Conservation (phyloP, 257 asterid species). For the Primulina huaijiensis region DNA sequence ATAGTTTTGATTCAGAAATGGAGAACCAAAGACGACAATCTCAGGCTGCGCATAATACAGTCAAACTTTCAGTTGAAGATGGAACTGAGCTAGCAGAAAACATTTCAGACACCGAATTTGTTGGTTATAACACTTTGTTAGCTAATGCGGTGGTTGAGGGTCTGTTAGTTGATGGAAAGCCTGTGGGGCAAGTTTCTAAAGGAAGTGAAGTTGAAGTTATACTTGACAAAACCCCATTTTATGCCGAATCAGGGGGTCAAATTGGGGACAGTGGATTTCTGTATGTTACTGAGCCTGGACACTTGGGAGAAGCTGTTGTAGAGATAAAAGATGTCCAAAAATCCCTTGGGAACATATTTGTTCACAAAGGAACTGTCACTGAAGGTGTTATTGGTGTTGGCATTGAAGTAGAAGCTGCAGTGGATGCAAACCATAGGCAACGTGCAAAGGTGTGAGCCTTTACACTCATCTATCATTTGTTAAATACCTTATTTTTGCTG, state of each 20-base stretch:
- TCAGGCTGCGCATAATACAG: conserved; percentile 90
- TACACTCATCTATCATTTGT: conserved; percentile 2
- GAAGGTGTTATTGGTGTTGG: conserved; percentile 75
- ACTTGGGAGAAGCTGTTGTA: conserved; percentile 48
- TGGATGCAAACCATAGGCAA: conserved; percentile 77
- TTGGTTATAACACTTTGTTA: conserved; percentile 68
- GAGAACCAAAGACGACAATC: conserved; percentile 89
- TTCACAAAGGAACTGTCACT: conserved; percentile 72
- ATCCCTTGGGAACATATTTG: conserved; percentile 65
- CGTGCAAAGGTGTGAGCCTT: conserved; percentile 64
- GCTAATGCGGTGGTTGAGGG: conserved; percentile 75
- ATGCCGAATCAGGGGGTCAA: conserved; percentile 98
- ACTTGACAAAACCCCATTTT: conserved; percentile 82
- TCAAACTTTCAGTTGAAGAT: conserved; percentile 72
- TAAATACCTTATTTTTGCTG: neutral
- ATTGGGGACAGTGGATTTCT: conserved; percentile 82
- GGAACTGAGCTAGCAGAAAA: conserved; percentile 61
- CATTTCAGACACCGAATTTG: conserved; percentile 75
- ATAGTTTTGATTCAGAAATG: conserved; percentile 70
- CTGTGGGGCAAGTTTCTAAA: conserved; percentile 62
- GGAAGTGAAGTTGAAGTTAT: conserved; percentile 88
- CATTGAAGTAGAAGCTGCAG: conserved; percentile 78
- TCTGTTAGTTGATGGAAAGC: conserved; percentile 65
- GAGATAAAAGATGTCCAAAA: conserved; percentile 79
- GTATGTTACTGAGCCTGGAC: conserved; percentile 40